Conservation (phyloP, 1,284 basidiomycete genomes). For the Pseudozyma sp. region DNA sequence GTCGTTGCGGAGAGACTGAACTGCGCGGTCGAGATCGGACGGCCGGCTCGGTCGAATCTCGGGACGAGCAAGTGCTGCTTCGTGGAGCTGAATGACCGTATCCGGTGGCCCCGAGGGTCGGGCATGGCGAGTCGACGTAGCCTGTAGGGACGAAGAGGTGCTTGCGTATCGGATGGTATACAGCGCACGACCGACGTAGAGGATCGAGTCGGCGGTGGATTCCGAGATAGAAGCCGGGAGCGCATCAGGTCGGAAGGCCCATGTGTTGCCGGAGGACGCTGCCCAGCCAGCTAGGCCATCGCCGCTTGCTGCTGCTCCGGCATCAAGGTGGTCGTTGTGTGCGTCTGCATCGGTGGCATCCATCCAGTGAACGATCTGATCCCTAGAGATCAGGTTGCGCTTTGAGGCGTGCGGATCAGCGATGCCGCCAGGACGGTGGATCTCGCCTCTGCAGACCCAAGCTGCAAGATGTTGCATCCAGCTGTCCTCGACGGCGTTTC, state of each 20-base stretch:
- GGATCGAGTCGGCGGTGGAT: slow-evolving; percentile 81
- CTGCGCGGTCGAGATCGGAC: slow-evolving; percentile 29
- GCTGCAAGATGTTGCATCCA: slow-evolving; percentile 49
- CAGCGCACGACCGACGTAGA: slow-evolving; percentile 86
- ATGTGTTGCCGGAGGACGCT: slow-evolving; percentile 51
- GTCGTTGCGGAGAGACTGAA: slow-evolving; percentile 76
- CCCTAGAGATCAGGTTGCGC: slow-evolving; percentile 21
- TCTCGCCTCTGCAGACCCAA: slow-evolving; percentile 54
- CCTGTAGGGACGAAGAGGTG: slow-evolving; percentile 4
- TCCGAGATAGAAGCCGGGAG: slow-evolving; percentile 80
- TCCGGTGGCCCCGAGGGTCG: slow-evolving; percentile 35
- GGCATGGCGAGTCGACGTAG: slow-evolving; percentile 5
- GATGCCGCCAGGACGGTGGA: slow-evolving; percentile 35
- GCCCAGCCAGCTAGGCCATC: slow-evolving; percentile 47
- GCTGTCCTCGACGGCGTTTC: slow-evolving; percentile 47
- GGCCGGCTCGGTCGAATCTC: slow-evolving; percentile 34
- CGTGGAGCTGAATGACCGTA: slow-evolving; percentile 38
- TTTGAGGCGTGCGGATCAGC: slow-evolving; percentile 34
- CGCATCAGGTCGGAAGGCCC: slow-evolving; percentile 74
- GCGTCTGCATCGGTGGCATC: slow-evolving; percentile 26
- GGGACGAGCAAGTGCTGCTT: slow-evolving; percentile 18
- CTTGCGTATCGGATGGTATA: slow-evolving; percentile 77
- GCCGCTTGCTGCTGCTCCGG: slow-evolving; percentile 8
- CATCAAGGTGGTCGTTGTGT: slow-evolving; percentile 17
- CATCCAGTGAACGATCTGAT: slow-evolving; percentile 46